Evolutionary conservation across 1,139 yeast genomes (phyloP).

Genomic region (Scheffersomyces stambukii): DNA sequence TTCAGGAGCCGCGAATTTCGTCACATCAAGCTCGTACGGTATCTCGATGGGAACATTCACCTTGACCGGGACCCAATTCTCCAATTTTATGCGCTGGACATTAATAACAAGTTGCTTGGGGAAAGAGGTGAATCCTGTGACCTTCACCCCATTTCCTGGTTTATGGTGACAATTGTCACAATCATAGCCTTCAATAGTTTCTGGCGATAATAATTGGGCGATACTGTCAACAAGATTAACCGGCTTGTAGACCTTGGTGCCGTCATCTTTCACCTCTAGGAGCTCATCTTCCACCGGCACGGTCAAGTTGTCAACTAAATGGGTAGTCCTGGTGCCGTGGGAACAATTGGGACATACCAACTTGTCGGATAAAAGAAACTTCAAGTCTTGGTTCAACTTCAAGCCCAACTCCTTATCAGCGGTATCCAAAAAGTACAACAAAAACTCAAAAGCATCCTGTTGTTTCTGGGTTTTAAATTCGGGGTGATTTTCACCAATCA

Average conservation of each 20-base stretch:
- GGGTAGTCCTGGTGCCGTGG: slow-evolving; percentile 53
- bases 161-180: slow-evolving; percentile 56
- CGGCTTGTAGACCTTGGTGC: slow-evolving; percentile 42
- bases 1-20: slow-evolving; percentile 25
- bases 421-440: slow-evolving; percentile 61
- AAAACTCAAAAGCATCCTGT: slow-evolving; percentile 93
- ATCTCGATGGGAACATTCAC: slow-evolving; percentile 67
- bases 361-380: slow-evolving; percentile 63
- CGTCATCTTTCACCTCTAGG: slow-evolving; percentile 37
- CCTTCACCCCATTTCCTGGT: slow-evolving; percentile 42
- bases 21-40: slow-evolving; percentile 44
- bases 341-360: slow-evolving; percentile 60
- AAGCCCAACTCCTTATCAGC: slow-evolving; percentile 52
- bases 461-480: slow-evolving; percentile 87
- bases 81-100: slow-evolving; percentile 75
- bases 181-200: slow-evolving; percentile 57
- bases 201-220: slow-evolving; percentile 41
- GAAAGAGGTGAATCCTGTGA: slow-evolving; percentile 51
- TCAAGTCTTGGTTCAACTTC: slow-evolving; percentile 48
- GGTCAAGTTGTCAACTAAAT: slow-evolving; percentile 65
- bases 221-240: slow-evolving; percentile 54
- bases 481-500: slow-evolving; percentile 72
- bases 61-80: slow-evolving; percentile 89
- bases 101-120: slow-evolving; percentile 72
- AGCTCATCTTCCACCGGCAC: slow-evolving; percentile 51